Base-by-base conservation (phyloP, 2,329 filamentous ascomycete genomes). In the Cordyceps fumosorosea region DNA sequence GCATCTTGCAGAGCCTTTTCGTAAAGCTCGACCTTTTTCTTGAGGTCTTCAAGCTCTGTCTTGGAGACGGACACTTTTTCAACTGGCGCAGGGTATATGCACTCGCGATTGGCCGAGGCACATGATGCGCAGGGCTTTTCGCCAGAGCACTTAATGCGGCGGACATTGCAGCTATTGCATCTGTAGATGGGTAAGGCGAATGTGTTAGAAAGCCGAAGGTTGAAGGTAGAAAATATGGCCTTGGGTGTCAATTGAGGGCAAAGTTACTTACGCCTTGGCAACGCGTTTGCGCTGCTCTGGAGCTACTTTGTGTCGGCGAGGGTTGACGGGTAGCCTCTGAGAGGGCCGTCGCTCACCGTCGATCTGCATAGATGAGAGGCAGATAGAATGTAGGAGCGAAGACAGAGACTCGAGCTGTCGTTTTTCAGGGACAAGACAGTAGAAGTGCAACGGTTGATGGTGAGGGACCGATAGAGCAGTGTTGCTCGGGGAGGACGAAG, bases 121-220 rank as follows among this genome's bases (percentile, higher is more conserved):
- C 80, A 83, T 65, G 80, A 78, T 47, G 69, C 67, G 67, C 80
- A 83, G 0, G 80, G 80, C n/a, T 67, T 70, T 4, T 80, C 75
- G 52, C 80, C 80, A 14, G 79, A 81, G 69, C 80, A 83, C 66
- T 80, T 82, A 68, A 81, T 78, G 62, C 80, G 76, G 51, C 80
- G 77, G 52, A 81, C 68, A 70, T 83, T 83, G 72, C 80, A 83
- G 68, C 72, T 77, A 67, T 83, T 82, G 73, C 80, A 82, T 62
- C 80, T 82, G 63, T 20, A 29, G n/a, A 64, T n/a, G 24, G 16
- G 16, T 51, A 7, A 57, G 16, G 10, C 4, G 10, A 59, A 37
- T 20, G 1, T 7, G n/a, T 63, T 55, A 54, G 55, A 10, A 12
- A 8, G 51, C 55, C 53, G 32, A 18, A 26, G 61, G 26, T 45